Percentiles rank a stretch among this genome's conserved stretches.
These are phyloP conservation scores for Panicum virgatum DNA, from an alignment of 202 grass and related monocot species.

Conservation along the genomic window DNA sequence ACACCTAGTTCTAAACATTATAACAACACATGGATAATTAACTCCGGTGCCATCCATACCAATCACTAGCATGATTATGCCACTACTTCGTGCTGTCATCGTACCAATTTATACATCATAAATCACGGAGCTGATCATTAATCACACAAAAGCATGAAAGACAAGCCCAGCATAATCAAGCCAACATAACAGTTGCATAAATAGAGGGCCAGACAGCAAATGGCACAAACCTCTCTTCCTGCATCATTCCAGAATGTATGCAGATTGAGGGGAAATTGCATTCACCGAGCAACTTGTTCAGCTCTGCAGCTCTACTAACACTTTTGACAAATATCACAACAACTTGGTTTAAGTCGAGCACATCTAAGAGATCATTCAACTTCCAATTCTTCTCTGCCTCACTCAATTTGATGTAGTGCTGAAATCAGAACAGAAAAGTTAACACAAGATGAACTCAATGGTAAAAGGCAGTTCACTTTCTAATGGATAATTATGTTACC, in stretches of 20 bases:
- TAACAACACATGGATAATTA: not conserved
- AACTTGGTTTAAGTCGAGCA: constrained; percentile 83
- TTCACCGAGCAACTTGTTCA: constrained; percentile 77
- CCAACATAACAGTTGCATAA: not conserved
- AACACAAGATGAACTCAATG: not conserved
- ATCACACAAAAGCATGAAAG: not conserved
- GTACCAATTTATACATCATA: too few relatives aligned
- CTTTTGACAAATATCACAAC: constrained; percentile 93
- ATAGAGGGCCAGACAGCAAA: not conserved
- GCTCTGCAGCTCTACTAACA: constrained; percentile 66
- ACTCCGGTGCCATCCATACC: not conserved
- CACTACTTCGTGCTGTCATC: not conserved
- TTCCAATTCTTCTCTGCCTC: constrained; percentile 97
- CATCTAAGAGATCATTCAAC: constrained; percentile 95
- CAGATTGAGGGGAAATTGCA: constrained; percentile 87
- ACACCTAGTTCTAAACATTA: not conserved
- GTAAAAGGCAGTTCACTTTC: not conserved
- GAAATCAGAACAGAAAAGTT: constrained; percentile 10
- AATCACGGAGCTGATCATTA: not conserved
- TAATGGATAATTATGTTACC: constrained; percentile 37
- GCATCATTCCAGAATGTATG: constrained; percentile 84
- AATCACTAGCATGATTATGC: not conserved
- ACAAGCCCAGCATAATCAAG: not conserved
- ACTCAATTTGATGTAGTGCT: constrained; percentile 97
- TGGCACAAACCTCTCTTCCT: constrained; percentile 64